Conservation (phyloP, 306 rosid species). For the Cucumis sativus region Cucumber_9930_V3 NC_026656.2:18895001-18895500, state of each 20-base stretch:
- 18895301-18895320: not conserved
- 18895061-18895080: no score
- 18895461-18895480: not conserved
- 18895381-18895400: not conserved
- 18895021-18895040: no score
- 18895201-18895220: not conserved
- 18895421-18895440: not conserved
- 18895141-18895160: no score
- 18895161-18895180: not conserved
- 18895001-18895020: not conserved
- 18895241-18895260: not conserved
- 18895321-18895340: not conserved
- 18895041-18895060: no score
- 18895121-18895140: no score
- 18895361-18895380: not conserved
- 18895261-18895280: not conserved
- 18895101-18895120: no score
- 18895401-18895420: not conserved
- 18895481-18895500: not conserved
- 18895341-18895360: not conserved
- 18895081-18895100: no score
- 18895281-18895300: not conserved
- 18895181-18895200: not conserved
- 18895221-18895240: not conserved
- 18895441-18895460: not conserved